Percentiles rank a stretch among this genome's conserved stretches.
phyloP scores from a whole-genome alignment of 495 filamentous ascomycete species.

The Xylaria longipes region DNA sequence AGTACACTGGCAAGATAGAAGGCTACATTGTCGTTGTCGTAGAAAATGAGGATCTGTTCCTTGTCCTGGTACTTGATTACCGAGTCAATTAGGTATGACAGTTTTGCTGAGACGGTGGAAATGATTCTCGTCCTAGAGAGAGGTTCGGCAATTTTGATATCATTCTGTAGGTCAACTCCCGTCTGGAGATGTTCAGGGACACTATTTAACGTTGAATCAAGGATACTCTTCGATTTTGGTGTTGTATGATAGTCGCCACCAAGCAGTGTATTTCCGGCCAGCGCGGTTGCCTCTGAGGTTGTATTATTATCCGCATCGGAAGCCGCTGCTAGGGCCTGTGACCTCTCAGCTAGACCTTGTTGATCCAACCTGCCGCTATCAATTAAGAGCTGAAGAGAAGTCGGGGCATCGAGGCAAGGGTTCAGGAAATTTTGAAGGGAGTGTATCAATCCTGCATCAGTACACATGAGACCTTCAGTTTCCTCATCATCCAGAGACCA shows the following conservation, averaged over 20 bases:
- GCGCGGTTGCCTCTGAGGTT: conserved; percentile 19
- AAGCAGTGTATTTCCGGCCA: conserved; percentile 50
- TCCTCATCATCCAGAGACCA: conserved; percentile 67
- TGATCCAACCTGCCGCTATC: conserved; percentile 44
- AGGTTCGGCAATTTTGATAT: conserved; percentile 48
- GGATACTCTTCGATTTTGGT: conserved; percentile 32
- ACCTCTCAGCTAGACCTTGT: conserved; percentile 43
- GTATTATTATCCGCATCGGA: conserved; percentile 22
- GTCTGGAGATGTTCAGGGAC: not conserved
- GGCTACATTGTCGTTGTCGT: conserved; percentile 84
- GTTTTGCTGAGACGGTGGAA: conserved; percentile 84
- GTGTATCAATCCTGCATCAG: conserved; percentile 45
- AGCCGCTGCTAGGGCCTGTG: conserved; percentile 34
- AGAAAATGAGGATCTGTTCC: conserved; percentile 93
- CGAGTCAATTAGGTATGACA: conserved; percentile 81
- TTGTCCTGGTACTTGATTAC: conserved; percentile 67
- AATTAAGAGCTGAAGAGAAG: conserved; percentile 44
- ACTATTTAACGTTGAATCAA: not conserved
- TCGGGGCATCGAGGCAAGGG: conserved; percentile 45
- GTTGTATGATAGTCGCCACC: conserved; percentile 41
- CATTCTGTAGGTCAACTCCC: conserved; percentile 9
- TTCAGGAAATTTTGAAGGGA: conserved; percentile 49
- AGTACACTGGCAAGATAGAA: conserved; percentile 83
- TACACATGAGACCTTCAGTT: conserved; percentile 45
- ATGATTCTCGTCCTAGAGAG: conserved; percentile 69